A percentile compares a stretch with the other conserved stretches of the same genome.
Conservation (phyloP, 768 basidiomycete genomes). For the Fomitopsis pulvina region DNA sequence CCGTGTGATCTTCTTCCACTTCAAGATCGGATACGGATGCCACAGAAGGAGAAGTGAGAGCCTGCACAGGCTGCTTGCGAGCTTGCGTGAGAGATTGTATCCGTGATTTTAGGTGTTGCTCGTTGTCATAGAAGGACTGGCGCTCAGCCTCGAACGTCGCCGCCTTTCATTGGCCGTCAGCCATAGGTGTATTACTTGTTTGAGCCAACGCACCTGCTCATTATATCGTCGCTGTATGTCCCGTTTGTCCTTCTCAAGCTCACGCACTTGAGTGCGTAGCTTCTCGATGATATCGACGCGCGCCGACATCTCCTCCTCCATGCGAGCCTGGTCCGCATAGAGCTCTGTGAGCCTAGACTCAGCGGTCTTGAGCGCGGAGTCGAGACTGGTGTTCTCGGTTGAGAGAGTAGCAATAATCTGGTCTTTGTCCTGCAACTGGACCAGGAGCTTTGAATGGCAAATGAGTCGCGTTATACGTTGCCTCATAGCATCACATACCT, state of each 20-base stretch:
- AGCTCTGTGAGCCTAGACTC: conserved; percentile 74
- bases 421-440: conserved; percentile 76
- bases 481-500: conserved; percentile 36
- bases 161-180: conserved; percentile 40
- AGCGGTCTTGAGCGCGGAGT: conserved; percentile 57
- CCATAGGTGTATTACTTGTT: not conserved
- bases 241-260: conserved; percentile 84
- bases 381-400: conserved; percentile 57
- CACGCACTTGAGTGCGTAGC: conserved; percentile 71
- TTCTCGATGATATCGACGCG: conserved; percentile 82
- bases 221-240: conserved; percentile 79
- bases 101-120: conserved; percentile 87
- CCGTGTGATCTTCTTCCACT: conserved; percentile 26
- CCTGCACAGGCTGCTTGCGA: conserved; percentile 45
- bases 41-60: conserved; percentile 25
- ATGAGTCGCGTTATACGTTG: conserved; percentile 8
- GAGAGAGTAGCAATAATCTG: conserved; percentile 55
- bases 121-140: conserved; percentile 88
- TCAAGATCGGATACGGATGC: conserved; percentile 21
- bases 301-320: conserved; percentile 76
- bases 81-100: conserved; percentile 73
- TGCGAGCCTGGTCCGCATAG: conserved; percentile 74
- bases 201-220: conserved; percentile 58
- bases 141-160: conserved; percentile 87
- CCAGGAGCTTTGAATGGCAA: conserved; percentile 48